phyloP scores from a whole-genome alignment of 768 basidiomycete species.

The Symmetrospora coprosmae region DNA sequence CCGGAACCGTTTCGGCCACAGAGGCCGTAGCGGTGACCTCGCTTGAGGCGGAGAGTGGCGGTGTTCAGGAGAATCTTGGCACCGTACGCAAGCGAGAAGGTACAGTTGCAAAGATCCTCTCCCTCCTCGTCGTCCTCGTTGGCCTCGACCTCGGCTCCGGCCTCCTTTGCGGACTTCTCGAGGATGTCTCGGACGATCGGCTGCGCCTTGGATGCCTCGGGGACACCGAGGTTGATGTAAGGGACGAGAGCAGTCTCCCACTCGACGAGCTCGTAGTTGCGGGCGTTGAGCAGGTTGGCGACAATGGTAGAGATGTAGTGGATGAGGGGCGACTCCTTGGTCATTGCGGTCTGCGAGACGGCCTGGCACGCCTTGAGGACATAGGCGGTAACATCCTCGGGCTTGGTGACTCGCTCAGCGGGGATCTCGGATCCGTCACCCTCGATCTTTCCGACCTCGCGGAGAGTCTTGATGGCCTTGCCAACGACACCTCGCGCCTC shows the following conservation, averaged over 20 bases:
- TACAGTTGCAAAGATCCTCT: conserved; percentile 78
- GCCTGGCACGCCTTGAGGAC: conserved; percentile 65
- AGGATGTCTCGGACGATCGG: conserved; percentile 66
- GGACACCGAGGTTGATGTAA: conserved; percentile 32
- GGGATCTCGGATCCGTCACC: conserved; percentile 86
- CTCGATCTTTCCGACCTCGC: conserved; percentile 75
- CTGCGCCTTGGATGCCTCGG: conserved; percentile 51
- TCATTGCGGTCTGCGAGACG: conserved; percentile 26
- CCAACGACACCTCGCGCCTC: conserved; percentile 87
- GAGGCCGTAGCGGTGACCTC: conserved; percentile 87
- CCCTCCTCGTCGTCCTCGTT: conserved; percentile 44
- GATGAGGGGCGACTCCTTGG: conserved; percentile 29
- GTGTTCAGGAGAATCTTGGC: conserved; percentile 61
- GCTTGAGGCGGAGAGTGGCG: conserved; percentile 73
- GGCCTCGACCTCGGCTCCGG: conserved; percentile 28
- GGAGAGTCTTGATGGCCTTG: conserved; percentile 86
- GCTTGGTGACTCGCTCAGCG: conserved; percentile 62
- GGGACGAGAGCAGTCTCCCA: conserved; percentile 32
- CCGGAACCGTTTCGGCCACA: conserved; percentile 88
- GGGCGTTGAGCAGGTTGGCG: conserved; percentile 48
- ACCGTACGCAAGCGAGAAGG: conserved; percentile 80
- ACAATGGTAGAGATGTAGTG: conserved; percentile 49
- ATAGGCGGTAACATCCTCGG: conserved; percentile 50
- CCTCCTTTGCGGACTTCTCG: conserved; percentile 40
- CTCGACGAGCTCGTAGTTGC: conserved; percentile 37